Evolutionary conservation across 805 yeast genomes (phyloP).

Genomic region (Cyberlindnera lachancei): DNA sequence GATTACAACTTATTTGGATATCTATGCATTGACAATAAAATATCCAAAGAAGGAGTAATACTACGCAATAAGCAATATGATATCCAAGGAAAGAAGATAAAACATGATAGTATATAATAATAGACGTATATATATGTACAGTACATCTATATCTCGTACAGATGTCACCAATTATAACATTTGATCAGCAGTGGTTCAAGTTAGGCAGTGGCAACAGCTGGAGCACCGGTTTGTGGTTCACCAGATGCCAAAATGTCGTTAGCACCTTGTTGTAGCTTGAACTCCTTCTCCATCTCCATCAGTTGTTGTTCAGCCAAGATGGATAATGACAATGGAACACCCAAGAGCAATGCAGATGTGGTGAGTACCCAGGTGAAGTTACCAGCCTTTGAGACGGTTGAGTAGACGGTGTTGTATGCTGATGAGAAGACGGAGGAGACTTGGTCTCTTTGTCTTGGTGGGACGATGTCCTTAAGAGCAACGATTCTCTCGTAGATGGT

Average conservation of each 20-base stretch:
- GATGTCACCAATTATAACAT: neutral
- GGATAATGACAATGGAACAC: conserved; percentile 87
- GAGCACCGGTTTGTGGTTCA: conserved; percentile 37
- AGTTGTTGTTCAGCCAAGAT: conserved; percentile 90
- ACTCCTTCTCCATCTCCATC: conserved; percentile 88
- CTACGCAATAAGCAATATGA: too few species aligned
- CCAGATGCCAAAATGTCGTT: conserved; percentile 70
- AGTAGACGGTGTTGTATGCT: conserved; percentile 33
- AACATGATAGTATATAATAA: neutral
- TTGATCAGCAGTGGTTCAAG: neutral
- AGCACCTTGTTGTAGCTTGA: conserved; percentile 72
- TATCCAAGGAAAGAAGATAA: too few species aligned
- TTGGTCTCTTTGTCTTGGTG: conserved; percentile 73
- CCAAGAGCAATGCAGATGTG: conserved; percentile 75
- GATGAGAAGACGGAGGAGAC: conserved; percentile 28
- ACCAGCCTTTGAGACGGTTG: conserved; percentile 57
- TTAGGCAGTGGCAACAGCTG: conserved; percentile 24
- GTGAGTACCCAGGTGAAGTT: conserved; percentile 78
- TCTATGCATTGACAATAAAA: conserved; percentile 78
- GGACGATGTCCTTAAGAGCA: conserved; percentile 86
- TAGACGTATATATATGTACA: neutral
- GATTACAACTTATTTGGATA: conserved; percentile 74
- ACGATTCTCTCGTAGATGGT: conserved; percentile 78
- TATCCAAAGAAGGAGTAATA: conserved; percentile 48
- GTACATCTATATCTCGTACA: neutral